Conservation (phyloP, 352 stramenopile genomes). For the Globisporangium abappressorium region DNA sequence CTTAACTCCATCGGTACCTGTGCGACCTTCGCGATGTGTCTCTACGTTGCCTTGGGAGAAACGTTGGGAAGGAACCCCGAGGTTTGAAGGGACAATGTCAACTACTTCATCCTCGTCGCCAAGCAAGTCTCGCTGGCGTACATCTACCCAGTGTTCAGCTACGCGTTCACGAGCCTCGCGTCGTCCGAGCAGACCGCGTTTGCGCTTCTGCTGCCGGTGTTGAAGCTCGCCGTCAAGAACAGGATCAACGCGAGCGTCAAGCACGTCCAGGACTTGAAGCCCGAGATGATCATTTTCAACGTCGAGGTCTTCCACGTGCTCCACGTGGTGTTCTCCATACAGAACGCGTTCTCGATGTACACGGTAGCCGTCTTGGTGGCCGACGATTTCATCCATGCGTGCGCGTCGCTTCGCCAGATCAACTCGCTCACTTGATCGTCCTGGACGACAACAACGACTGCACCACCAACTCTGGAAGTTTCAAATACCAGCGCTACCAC, state of each 20-base stretch:
- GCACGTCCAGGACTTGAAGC: slow-evolving; percentile 25
- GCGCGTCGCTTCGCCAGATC: slow-evolving; percentile 31
- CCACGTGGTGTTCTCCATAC: slow-evolving; percentile 36
- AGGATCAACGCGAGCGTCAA: not conserved
- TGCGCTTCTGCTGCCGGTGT: slow-evolving; percentile 24
- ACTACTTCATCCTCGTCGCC: slow-evolving; percentile 2
- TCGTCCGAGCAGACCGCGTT: slow-evolving; percentile 15
- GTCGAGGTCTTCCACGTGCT: slow-evolving; percentile 49
- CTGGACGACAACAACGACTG: not conserved
- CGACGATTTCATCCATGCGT: slow-evolving; percentile 32
- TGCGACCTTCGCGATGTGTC: slow-evolving; percentile 1
- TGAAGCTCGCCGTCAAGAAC: slow-evolving; percentile 22
- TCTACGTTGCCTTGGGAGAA: not conserved
- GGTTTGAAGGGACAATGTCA: slow-evolving; percentile 4
- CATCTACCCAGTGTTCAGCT: slow-evolving; percentile 32
- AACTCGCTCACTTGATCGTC: not conserved
- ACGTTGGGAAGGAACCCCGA: slow-evolving; percentile 2
- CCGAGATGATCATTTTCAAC: slow-evolving; percentile 46
- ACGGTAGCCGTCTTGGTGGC: slow-evolving; percentile 29
- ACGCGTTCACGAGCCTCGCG: slow-evolving; percentile 19
- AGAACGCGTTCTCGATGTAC: slow-evolving; percentile 22
- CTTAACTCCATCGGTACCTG: not conserved
- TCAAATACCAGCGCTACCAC: not conserved
- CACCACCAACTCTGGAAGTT: not conserved
- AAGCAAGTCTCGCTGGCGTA: slow-evolving; percentile 16